Base-by-base conservation (phyloP, 306 rosid species). In the Trichosanthes cucumerina region DNA sequence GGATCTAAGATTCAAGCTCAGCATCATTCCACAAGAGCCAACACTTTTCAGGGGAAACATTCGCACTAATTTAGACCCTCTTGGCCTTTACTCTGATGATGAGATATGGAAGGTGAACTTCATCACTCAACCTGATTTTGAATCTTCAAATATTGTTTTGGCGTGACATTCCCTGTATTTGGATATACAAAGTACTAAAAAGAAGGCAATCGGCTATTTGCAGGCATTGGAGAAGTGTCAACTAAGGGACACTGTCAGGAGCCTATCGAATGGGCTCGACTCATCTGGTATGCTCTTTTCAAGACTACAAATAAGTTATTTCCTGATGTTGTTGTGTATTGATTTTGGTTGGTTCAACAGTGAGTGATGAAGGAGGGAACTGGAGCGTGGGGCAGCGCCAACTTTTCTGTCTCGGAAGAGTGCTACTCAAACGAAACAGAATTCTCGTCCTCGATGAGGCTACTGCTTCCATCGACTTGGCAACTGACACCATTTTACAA, bases 21-120 rank as follows among this genome's bases (percentile, higher is more conserved):
- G 93, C 77, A 91, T 91, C 79, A 93, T 93, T 39, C 97, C 98
- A 41, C 97, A 93, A 82, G 95, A 91, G 57, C 93, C 98, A 80
- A 91, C 97, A 24, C 95, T 91, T 79, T 93, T 93, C 88, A 81
- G 81, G 65, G 97, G 95, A 3, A 93, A 92, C 82, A 81, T 90
- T 70, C 81, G 93, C 74, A 86, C 91, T 53, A 93, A 93, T 83
- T 78, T 91, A 86, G 98, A 93, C n/a, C 96, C 97, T 69, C 81
- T 91, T 19, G 91, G 91, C 76, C 89, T 86, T 10, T 90, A 88
- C 86, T 81, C 96, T 0, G 98, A 93, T 73, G 92, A 89, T 60
- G 88, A 91, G 68, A 86, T 93, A 84, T 91, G 97, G 97, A 81
- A 75, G 95, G 97, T 93, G 47, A 84, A 64, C 76, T 34, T 23